Percentiles rank a stretch among this genome's conserved stretches.
These are phyloP conservation scores for Fusarium secorum DNA, from an alignment of 2,329 filamentous ascomycete genomes.

Conservation along the genomic window DNA sequence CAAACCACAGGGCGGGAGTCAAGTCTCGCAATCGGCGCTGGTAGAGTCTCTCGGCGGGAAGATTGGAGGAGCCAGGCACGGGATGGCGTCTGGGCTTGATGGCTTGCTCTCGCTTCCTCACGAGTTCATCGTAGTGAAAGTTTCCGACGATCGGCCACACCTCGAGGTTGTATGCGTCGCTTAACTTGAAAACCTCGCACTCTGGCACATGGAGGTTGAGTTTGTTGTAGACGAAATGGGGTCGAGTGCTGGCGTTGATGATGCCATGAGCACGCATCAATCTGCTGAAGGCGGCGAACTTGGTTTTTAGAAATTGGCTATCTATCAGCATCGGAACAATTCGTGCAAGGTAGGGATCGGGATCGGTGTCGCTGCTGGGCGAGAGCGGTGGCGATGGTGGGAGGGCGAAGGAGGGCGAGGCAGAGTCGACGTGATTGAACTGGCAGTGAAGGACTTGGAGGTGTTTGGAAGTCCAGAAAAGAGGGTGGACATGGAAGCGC, in stretches of 20 bases:
- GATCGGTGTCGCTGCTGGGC: no score
- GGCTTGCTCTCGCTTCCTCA: fast-evolving
- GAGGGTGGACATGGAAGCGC: not conserved
- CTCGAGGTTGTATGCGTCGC: fast-evolving
- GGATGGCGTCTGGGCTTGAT: not conserved
- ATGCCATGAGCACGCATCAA: not conserved
- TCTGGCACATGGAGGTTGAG: fast-evolving
- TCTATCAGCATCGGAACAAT: no score
- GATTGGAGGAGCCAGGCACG: not conserved
- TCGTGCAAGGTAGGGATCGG: no score
- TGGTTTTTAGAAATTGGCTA: no score
- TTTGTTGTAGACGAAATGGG: not conserved
- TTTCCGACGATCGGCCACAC: fast-evolving
- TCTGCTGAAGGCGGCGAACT: fast-evolving
- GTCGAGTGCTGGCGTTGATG: not conserved
- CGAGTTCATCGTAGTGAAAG: not conserved
- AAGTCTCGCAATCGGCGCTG: not conserved
- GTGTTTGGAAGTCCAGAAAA: not conserved
- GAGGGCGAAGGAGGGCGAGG: fast-evolving
- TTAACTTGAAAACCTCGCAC: not conserved
- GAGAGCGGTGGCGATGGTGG: not conserved
- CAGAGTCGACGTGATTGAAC: not conserved
- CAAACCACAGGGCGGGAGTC: not conserved
- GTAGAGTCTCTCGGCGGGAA: not conserved
- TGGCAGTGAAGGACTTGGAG: not conserved